Evolutionary conservation across 805 yeast species (phyloP).

Genomic region (Ogataea paradorogensis): DNA sequence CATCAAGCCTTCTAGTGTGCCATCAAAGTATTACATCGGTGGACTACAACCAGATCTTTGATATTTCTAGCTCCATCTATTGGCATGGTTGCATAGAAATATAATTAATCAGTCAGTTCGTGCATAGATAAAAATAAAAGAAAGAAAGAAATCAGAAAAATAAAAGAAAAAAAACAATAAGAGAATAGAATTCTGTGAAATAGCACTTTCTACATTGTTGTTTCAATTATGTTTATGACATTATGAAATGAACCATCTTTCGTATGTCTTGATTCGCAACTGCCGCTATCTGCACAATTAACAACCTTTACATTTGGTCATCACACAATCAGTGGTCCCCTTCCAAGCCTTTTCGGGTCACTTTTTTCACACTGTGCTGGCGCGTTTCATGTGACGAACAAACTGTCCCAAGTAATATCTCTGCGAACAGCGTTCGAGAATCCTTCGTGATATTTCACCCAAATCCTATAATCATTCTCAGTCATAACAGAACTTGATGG

Average conservation of each 20-base stretch:
- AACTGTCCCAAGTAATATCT: conserved; percentile 70
- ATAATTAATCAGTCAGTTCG: neutral
- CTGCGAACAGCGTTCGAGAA: conserved; percentile 88
- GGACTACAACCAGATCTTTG: neutral
- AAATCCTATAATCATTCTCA: conserved; percentile 42
- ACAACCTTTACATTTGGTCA: too few species aligned
- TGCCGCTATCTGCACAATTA: too few species aligned
- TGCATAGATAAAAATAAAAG: neutral
- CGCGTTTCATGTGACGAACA: conserved; percentile 38
- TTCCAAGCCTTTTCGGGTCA: too few species aligned
- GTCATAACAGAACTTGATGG: conserved; percentile 17
- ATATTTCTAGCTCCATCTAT: neutral
- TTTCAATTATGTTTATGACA: too few species aligned
- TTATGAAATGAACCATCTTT: too few species aligned
- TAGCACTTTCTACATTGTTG: too few species aligned
- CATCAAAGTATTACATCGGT: too few species aligned
- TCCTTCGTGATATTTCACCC: conserved; percentile 94
- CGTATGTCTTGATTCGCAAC: too few species aligned
- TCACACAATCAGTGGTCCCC: too few species aligned
- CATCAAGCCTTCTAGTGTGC: too few species aligned
- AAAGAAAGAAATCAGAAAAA: neutral
- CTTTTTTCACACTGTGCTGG: too few species aligned
- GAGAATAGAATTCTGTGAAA: neutral
- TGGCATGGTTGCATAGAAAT: neutral
- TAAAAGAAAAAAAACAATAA: neutral